These are phyloP conservation scores for Tetracentron sinense DNA, from an alignment of 164 flowering plant genomes.

Conservation along the genomic window DNA sequence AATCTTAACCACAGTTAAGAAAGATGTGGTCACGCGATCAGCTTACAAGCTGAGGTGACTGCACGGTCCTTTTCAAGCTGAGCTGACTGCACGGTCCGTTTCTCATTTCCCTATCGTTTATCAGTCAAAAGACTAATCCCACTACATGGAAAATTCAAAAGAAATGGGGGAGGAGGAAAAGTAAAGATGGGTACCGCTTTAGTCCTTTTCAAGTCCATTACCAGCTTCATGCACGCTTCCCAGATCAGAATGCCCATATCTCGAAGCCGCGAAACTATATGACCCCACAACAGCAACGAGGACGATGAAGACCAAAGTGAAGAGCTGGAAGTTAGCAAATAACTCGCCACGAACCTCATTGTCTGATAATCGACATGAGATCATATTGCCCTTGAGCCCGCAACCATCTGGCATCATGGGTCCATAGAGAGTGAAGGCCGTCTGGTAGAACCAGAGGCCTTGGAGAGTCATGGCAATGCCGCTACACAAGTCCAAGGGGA, in stretches of 20 bases:
- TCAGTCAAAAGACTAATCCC: too few relatives aligned
- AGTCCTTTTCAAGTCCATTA: slow-evolving; percentile 15
- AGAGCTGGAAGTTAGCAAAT: slow-evolving; percentile 84
- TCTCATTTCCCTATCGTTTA: too few relatives aligned
- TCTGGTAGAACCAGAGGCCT: slow-evolving; percentile 98
- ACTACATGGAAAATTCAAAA: neutral
- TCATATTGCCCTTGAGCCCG: slow-evolving; percentile 35
- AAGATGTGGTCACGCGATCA: too few relatives aligned
- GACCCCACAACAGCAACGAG: slow-evolving; percentile 41
- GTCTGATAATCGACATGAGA: slow-evolving; percentile 49
- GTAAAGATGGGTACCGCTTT: slow-evolving; percentile 4
- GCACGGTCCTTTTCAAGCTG: too few relatives aligned
- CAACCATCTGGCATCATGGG: slow-evolving; percentile 95
- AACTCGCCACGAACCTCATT: slow-evolving; percentile 67
- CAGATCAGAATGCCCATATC: slow-evolving; percentile 33
- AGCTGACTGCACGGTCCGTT: too few relatives aligned
- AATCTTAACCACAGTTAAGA: too few relatives aligned
- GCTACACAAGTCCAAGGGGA: slow-evolving; percentile 58
- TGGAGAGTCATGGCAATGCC: slow-evolving; percentile 90
- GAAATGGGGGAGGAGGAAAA: neutral
- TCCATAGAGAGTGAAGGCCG: slow-evolving; percentile 91
- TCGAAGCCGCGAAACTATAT: slow-evolving; percentile 48
- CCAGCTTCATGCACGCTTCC: slow-evolving; percentile 16
- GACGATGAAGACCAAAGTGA: slow-evolving; percentile 44
- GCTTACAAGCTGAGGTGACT: too few relatives aligned